phyloP scores from a whole-genome alignment of 169 alveolate species.

The Eimeria falciformis region DNA sequence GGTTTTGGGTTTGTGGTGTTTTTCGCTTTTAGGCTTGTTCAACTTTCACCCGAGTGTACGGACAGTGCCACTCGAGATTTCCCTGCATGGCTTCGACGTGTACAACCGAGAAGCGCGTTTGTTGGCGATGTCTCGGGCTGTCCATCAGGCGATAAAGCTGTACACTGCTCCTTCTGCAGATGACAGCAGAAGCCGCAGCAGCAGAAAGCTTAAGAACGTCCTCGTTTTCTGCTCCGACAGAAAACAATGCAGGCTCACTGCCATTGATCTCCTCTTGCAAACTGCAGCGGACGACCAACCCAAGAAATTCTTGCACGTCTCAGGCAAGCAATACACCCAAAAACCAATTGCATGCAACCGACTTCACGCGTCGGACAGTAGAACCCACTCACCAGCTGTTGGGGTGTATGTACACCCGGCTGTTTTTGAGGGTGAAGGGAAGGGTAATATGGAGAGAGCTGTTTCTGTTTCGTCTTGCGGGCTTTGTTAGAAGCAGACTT shows the following conservation, averaged over 20 bases:
- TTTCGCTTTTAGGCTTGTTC: conserved; percentile 75
- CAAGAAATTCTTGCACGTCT: conserved; percentile 79
- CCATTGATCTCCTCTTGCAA: conserved; percentile 92
- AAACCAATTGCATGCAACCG: too few relatives aligned
- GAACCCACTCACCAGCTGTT: too few relatives aligned
- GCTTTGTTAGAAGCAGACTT: too few relatives aligned
- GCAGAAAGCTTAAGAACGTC: conserved; percentile 83
- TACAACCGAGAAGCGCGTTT: conserved; percentile 91
- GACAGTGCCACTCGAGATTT: conserved; percentile 84
- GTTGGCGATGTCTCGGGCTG: conserved; percentile 93
- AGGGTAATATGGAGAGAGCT: too few relatives aligned
- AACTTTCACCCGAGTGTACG: conserved; percentile 85
- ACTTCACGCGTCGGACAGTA: too few relatives aligned
- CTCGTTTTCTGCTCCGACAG: conserved; percentile 96
- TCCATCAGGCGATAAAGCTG: conserved; percentile 88
- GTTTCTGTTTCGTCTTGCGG: too few relatives aligned
- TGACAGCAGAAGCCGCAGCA: conserved; percentile 71
- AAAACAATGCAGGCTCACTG: conserved; percentile 95
- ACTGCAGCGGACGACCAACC: conserved; percentile 86
- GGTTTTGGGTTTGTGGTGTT: neutral
- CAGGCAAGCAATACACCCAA: conserved; percentile 54
- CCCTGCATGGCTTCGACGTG: conserved; percentile 88
- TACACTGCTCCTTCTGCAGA: conserved; percentile 76
- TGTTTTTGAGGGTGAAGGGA: too few relatives aligned
- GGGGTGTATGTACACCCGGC: too few relatives aligned